Percentiles rank a stretch among this genome's conserved stretches.
phyloP scores from a whole-genome alignment of 2,329 filamentous ascomycete species.

The Cadophora sp. region DNA sequence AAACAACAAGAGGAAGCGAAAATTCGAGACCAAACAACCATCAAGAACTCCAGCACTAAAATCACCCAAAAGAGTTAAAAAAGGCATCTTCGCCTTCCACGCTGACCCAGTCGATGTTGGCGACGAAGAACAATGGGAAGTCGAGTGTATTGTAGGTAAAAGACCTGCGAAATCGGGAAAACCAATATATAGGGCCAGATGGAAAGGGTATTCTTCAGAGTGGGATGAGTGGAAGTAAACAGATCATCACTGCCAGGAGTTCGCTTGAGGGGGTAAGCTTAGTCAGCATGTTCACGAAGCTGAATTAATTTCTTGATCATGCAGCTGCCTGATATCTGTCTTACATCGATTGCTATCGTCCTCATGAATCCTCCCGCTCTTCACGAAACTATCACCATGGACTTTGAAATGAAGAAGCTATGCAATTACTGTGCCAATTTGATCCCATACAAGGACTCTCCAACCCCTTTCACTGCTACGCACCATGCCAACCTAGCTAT shows the following conservation, averaged over 20 bases:
- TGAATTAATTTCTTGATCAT: too few relatives aligned
- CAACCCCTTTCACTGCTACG: neutral
- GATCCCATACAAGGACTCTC: neutral
- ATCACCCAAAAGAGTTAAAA: neutral
- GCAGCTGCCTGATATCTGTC: too few relatives aligned
- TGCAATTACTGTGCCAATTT: neutral
- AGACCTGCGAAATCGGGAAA: neutral
- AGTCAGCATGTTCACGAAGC: too few relatives aligned
- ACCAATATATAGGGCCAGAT: neutral
- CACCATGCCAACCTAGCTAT: neutral
- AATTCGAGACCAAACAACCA: neutral
- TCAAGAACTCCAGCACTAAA: neutral
- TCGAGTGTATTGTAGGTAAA: neutral
- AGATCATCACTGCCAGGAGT: neutral
- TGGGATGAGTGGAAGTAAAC: neutral
- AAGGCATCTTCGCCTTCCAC: neutral
- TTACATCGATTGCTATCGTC: too few relatives aligned
- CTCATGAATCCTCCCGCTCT: too few relatives aligned
- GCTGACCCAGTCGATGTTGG: neutral
- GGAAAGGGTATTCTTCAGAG: neutral
- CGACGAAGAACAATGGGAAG: neutral
- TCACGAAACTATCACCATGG: neutral
- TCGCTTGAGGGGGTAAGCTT: neutral
- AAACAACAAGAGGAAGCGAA: neutral
- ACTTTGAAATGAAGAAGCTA: neutral